Percentiles rank a stretch among this genome's conserved stretches.
phyloP scores from a whole-genome alignment of 176 grass and related monocot genomes.

The Rhynchospora tenuis region DNA sequence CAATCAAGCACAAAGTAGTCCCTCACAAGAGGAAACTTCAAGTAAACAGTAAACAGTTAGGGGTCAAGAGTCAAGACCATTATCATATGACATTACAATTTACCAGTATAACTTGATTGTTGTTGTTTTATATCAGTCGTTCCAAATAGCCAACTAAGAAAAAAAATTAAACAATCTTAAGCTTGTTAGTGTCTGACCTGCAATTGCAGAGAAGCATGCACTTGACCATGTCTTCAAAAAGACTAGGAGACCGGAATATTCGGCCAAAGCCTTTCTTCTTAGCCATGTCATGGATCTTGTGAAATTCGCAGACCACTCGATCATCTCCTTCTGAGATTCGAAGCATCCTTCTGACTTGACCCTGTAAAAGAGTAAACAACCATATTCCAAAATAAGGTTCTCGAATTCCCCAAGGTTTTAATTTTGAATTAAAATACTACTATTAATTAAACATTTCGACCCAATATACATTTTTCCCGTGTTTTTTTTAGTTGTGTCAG shows the following conservation, averaged over 20 bases:
- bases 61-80: neutral
- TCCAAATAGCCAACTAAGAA: neutral
- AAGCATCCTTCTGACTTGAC: slow-evolving; percentile 71
- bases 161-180: neutral
- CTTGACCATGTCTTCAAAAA: slow-evolving; percentile 91
- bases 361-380: slow-evolving; percentile 32
- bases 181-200: slow-evolving; percentile 27
- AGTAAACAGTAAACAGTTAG: neutral
- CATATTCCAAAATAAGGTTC: neutral
- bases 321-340: slow-evolving; percentile 41
- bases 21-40: neutral
- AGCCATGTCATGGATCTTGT: slow-evolving; percentile 41
- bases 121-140: neutral
- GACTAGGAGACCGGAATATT: slow-evolving; percentile 66
- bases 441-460: neutral
- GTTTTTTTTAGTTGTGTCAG: neutral
- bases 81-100: neutral
- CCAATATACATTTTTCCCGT: neutral
- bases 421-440: too few species aligned
- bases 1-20: neutral
- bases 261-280: slow-evolving; percentile 46
- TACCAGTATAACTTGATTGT: neutral
- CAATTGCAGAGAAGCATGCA: slow-evolving; percentile 91
- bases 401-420: too few species aligned
- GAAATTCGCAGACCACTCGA: slow-evolving; percentile 43